phyloP scores from a whole-genome alignment of 768 basidiomycete genomes.

The Amanita subjunquillea region DNA sequence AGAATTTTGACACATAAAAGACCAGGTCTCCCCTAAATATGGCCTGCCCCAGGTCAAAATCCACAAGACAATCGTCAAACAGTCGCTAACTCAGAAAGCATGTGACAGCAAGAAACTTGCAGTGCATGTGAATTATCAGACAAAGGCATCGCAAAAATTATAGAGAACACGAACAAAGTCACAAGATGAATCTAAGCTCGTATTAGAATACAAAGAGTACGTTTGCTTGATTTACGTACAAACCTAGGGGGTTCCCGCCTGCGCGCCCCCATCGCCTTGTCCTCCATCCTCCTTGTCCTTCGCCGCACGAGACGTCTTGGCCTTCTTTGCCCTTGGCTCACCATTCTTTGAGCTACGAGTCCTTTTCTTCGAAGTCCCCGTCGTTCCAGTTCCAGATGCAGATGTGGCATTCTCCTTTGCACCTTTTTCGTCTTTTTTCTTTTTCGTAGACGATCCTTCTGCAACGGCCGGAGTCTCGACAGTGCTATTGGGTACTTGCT shows the following conservation, averaged over 20 bases:
- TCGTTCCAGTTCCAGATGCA: conserved; percentile 6
- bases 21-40: not conserved
- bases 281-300: conserved; percentile 12
- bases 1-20: not conserved
- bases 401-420: conserved; percentile 1
- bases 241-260: not conserved
- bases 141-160: not conserved
- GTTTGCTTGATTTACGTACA: not conserved
- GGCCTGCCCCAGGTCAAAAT: not conserved
- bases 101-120: not conserved
- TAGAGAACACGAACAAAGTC: not conserved
- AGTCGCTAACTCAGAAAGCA: not conserved
- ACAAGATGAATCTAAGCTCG: too few relatives aligned
- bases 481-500: not conserved
- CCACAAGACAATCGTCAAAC: not conserved
- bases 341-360: conserved; percentile 17
- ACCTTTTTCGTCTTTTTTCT: conserved; percentile 14
- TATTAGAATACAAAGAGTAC: not conserved
- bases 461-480: not conserved
- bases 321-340: conserved; percentile 22
- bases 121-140: too few relatives aligned
- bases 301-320: conserved; percentile 11
- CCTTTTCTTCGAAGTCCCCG: conserved; percentile 16
- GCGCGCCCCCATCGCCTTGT: conserved; percentile 1
- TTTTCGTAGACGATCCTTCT: not conserved